These are phyloP conservation scores for Peniophora sp. DNA, from an alignment of 1,284 basidiomycete species.

Conservation along the genomic window DNA sequence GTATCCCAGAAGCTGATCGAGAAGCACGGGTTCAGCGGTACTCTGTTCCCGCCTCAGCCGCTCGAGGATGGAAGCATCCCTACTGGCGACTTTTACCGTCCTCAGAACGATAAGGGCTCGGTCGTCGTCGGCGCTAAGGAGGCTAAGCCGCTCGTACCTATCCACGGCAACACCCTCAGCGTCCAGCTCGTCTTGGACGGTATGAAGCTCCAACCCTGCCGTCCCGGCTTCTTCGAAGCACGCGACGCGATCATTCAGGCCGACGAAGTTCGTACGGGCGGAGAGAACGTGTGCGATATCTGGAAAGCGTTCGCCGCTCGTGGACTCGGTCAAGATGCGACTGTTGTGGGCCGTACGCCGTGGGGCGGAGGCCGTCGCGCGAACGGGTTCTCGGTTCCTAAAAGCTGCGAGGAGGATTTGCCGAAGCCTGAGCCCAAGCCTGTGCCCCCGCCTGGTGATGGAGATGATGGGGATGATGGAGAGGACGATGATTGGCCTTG, in stretches of 20 bases:
- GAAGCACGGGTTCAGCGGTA: slow-evolving; percentile 75
- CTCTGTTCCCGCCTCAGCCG: slow-evolving; percentile 75
- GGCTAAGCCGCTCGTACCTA: slow-evolving; percentile 67
- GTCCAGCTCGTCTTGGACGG: slow-evolving; percentile 84
- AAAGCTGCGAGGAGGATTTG: slow-evolving; percentile 15
- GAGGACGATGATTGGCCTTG: slow-evolving; percentile 10
- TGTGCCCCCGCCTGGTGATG: slow-evolving; percentile 20
- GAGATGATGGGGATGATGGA: slow-evolving; percentile 18
- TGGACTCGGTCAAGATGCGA: slow-evolving; percentile 74
- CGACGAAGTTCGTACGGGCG: slow-evolving; percentile 85
- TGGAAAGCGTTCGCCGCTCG: slow-evolving; percentile 83
- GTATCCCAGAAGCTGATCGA: slow-evolving; percentile 68
- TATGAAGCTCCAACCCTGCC: slow-evolving; percentile 94
- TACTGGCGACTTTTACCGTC: slow-evolving; percentile 68
- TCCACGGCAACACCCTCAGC: slow-evolving; percentile 85
- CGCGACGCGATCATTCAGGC: slow-evolving; percentile 91
- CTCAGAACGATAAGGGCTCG: slow-evolving; percentile 18
- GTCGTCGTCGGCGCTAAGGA: slow-evolving; percentile 23
- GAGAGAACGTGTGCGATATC: slow-evolving; percentile 87
- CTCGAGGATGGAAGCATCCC: slow-evolving; percentile 54
- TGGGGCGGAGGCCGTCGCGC: slow-evolving; percentile 87
- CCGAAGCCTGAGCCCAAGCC: slow-evolving; percentile 20
- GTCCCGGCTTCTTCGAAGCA: slow-evolving; percentile 87
- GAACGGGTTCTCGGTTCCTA: slow-evolving; percentile 27
- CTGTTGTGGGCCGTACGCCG: slow-evolving; percentile 73